phyloP scores from a whole-genome alignment of 306 rosid species.

The Rubus parviflorus region DNA sequence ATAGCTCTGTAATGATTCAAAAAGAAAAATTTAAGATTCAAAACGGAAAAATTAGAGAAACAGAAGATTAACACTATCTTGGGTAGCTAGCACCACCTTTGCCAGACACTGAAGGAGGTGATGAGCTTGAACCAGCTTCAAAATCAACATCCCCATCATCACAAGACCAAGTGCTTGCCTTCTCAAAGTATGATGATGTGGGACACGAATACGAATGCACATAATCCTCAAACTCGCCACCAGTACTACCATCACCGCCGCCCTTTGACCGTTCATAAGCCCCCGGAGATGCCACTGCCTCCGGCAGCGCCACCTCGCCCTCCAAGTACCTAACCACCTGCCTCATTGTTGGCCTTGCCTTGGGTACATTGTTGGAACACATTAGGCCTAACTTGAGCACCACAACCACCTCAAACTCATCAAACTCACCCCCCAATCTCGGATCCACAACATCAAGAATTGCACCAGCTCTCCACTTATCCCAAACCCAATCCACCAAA shows the following conservation, averaged over 20 bases:
- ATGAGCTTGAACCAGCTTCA: slow-evolving; percentile 31
- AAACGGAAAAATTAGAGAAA: not conserved
- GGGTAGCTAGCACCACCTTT: slow-evolving; percentile 18
- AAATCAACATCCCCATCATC: slow-evolving; percentile 32
- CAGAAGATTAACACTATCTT: not conserved
- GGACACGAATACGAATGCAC: slow-evolving; percentile 39
- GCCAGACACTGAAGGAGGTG: slow-evolving; percentile 28
- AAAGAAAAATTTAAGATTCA: not conserved
- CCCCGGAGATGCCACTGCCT: slow-evolving; percentile 22
- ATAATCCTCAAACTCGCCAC: slow-evolving; percentile 24
- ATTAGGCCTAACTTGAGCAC: slow-evolving; percentile 49
- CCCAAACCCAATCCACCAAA: slow-evolving; percentile 68
- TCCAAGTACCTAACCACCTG: slow-evolving; percentile 55
- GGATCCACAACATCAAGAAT: slow-evolving; percentile 41
- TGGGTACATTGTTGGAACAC: slow-evolving; percentile 46
- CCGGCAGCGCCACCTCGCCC: slow-evolving; percentile 41
- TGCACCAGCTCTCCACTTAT: slow-evolving; percentile 43
- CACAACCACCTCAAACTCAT: slow-evolving; percentile 45
- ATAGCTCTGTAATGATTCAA: not conserved
- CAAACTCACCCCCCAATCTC: slow-evolving; percentile 34
- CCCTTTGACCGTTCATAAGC: slow-evolving; percentile 21
- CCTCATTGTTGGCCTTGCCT: slow-evolving; percentile 43
- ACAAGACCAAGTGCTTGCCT: slow-evolving; percentile 32
- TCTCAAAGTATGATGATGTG: slow-evolving; percentile 26
- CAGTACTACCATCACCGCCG: not conserved